A percentile compares a stretch with the other conserved stretches of the same genome.
Conservation (phyloP, 306 rosid species). For the Inga oerstediana region DNA sequence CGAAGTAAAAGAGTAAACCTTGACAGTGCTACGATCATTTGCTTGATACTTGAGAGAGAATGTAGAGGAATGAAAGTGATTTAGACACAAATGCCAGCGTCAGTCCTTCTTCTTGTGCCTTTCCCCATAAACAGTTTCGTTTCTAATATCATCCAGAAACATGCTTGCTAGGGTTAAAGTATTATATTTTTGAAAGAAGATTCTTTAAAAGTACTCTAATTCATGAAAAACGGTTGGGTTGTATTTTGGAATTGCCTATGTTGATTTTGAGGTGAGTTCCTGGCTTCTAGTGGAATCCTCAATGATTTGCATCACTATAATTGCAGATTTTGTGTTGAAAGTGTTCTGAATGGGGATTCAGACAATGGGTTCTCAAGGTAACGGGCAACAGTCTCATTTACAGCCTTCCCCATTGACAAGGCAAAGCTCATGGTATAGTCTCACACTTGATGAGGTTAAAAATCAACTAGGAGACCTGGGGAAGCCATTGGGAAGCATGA, state of each 20-base stretch:
- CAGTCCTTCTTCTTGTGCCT: conserved; percentile 21
- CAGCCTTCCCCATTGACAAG: conserved; percentile 50
- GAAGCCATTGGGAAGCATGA: conserved; percentile 70
- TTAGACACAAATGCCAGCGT: conserved; percentile 24
- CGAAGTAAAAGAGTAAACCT: background rate
- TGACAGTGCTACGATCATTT: conserved; percentile 3
- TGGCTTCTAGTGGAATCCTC: conserved; percentile 23
- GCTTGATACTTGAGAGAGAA: background rate
- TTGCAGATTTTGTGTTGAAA: conserved; percentile 40
- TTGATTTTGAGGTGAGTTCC: conserved; percentile 6
- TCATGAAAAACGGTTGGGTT: background rate
- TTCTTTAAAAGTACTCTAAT: background rate
- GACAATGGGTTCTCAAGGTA: conserved; percentile 70
- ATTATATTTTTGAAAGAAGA: conserved; percentile 10
- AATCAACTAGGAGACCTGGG: conserved; percentile 55
- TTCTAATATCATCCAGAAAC: background rate
- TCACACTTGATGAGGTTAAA: conserved; percentile 68
- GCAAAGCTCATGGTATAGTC: conserved; percentile 71
- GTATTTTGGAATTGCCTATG: background rate
- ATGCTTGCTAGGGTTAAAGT: background rate
- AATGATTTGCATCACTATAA: conserved; percentile 16
- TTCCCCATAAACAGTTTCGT: conserved; percentile 3
- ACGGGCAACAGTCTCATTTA: conserved; percentile 66
- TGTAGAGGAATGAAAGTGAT: conserved; percentile 12
- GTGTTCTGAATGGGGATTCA: conserved; percentile 70